These are phyloP conservation scores for Penicillium alfredii DNA, from an alignment of 495 filamentous ascomycete species.

Conservation along the genomic window DNA sequence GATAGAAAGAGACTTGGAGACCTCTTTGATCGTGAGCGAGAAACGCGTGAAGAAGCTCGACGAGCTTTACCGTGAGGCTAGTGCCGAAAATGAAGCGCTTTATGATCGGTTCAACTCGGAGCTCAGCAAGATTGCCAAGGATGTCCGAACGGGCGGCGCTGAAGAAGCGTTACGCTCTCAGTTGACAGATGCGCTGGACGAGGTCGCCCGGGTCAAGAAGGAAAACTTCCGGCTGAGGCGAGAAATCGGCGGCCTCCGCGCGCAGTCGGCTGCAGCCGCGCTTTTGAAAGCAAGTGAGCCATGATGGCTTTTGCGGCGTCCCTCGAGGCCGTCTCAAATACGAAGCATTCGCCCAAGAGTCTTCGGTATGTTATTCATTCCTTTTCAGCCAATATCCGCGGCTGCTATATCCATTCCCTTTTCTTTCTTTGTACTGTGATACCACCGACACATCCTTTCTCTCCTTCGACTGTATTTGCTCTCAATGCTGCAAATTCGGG, in stretches of 20 bases:
- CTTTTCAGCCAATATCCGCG: no score
- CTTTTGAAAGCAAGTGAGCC: constrained; percentile 35
- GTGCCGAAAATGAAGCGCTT: constrained; percentile 87
- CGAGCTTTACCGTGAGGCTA: constrained; percentile 81
- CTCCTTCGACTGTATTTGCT: constrained; percentile 9
- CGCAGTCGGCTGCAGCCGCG: constrained; percentile 38
- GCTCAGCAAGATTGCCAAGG: constrained; percentile 73
- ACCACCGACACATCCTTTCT: constrained; percentile 10
- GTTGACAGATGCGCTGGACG: constrained; percentile 60
- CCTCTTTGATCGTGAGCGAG: constrained; percentile 63
- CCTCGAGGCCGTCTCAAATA: no score
- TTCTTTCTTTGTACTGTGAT: constrained; percentile 14
- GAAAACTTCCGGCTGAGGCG: constrained; percentile 67
- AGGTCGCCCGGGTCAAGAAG: constrained; percentile 65
- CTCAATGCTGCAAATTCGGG: no score
- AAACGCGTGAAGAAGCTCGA: constrained; percentile 77
- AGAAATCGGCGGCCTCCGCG: constrained; percentile 48
- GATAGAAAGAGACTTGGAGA: constrained; percentile 63
- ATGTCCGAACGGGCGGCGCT: constrained; percentile 63
- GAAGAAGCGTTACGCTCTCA: constrained; percentile 66
- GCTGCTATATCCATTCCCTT: no score
- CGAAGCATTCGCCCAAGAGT: no score
- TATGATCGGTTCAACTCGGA: constrained; percentile 93
- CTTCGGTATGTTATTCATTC: no score
- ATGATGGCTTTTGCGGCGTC: constrained; percentile 7